Evolutionary conservation across 306 rosid species (phyloP).

Genomic region (Fragaria iinumae): DNA sequence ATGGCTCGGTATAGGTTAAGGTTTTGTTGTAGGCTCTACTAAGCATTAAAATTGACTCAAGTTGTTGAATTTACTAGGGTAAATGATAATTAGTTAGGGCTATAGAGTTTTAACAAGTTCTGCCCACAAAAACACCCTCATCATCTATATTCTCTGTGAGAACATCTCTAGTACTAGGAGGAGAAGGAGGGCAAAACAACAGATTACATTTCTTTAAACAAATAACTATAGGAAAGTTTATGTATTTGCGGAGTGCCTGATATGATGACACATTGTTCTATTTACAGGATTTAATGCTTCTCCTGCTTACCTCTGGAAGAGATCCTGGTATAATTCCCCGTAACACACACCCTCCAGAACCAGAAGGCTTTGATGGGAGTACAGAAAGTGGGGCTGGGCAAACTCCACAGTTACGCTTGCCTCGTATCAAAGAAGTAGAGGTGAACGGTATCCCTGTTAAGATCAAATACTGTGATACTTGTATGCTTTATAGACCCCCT

Average conservation of each 20-base stretch:
- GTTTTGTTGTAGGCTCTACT: not conserved
- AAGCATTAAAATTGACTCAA: not conserved
- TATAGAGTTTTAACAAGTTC: slow-evolving; percentile 5
- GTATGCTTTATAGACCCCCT: slow-evolving; percentile 99
- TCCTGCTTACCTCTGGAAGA: slow-evolving; percentile 87
- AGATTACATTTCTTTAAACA: not conserved
- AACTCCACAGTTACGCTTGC: slow-evolving; percentile 88
- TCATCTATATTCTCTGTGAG: not conserved
- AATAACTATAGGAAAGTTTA: not conserved
- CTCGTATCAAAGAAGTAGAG: slow-evolving; percentile 86
- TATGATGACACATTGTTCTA: not conserved
- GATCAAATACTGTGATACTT: slow-evolving; percentile 94
- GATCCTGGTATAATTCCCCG: slow-evolving; percentile 99
- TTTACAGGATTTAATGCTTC: slow-evolving; percentile 76
- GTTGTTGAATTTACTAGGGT: not conserved
- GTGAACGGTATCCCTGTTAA: slow-evolving; percentile 72
- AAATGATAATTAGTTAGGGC: not conserved
- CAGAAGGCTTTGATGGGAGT: slow-evolving; percentile 71
- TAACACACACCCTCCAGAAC: slow-evolving; percentile 95
- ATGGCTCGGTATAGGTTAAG: not conserved
- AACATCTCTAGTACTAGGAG: not conserved
- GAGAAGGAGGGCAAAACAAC: not conserved
- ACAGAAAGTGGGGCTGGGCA: slow-evolving; percentile 75
- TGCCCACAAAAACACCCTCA: not conserved
- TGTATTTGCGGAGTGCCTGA: not conserved